Base-by-base conservation (phyloP, 2,329 filamentous ascomycete genomes). In the Elsinoe batatas region DNA sequence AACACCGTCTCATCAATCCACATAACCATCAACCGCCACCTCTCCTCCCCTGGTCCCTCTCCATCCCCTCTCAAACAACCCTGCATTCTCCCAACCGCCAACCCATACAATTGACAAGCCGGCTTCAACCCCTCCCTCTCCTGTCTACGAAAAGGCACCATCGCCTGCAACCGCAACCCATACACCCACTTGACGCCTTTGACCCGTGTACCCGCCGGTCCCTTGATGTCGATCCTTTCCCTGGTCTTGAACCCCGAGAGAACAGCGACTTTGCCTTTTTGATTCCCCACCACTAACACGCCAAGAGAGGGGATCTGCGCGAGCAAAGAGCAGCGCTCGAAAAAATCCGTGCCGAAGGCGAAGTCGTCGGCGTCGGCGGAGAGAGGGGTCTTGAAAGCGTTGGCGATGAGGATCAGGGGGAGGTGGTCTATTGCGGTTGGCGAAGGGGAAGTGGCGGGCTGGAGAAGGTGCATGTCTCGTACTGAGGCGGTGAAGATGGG, bases 1-100 rank as follows among this genome's bases (percentile, higher is more conserved):
- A 88, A 64, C 26, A 91, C 77, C 1, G 79, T 79, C 62, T 87
- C 82, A 67, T 89, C 82, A 57, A 78, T 77, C 65, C 85, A 91
- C 66, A 87, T 82, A 68, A 91, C 69, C 66, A 91, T 78, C 57
- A 91, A 61, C 57, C 85, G 73, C 76, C 84, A 90, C 57, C 79
- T 74, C 60, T 74, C 73, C 58, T 72, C 59, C 63, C 56, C 61
- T 43, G n/a, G n/a, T n/a, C 62, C 63, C 12, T 44, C 36, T 37
- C 65, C 64, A 7, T 53, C 69, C 60, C 57, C 65, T 2, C 40
- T 7, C 37, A 40, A 40, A 40, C 37, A 68, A 0, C 73, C 76
- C 53, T 82, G 84, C 5, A 87, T 69, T 0, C 83, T 85, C 1
- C 80, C 80, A 1, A 84, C 76, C 0, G 87, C 85, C 56, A 91